A percentile compares a stretch with the other conserved stretches of the same genome.
These are phyloP conservation scores for Skeletonema grethae DNA, from an alignment of 108 stramenopile species.

Conservation along the genomic window DNA sequence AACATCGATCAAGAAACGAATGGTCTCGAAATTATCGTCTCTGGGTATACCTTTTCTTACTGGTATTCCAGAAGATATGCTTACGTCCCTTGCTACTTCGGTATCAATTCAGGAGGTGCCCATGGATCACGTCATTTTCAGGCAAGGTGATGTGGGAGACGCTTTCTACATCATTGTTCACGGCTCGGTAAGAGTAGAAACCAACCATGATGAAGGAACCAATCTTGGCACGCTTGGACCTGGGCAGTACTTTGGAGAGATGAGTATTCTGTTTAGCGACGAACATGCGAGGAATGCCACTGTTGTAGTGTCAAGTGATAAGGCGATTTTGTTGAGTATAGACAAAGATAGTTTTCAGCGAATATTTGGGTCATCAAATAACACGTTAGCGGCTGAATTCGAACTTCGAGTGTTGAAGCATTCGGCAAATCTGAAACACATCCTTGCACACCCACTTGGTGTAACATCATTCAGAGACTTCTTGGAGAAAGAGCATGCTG, in stretches of 20 bases:
- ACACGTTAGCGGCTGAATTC: slow-evolving; percentile 43
- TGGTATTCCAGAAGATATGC: slow-evolving; percentile 49
- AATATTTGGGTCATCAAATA: slow-evolving; percentile 34
- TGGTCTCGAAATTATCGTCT: slow-evolving; percentile 52
- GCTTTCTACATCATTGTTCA: slow-evolving; percentile 58
- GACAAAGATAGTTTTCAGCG: slow-evolving; percentile 53
- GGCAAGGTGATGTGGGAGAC: slow-evolving; percentile 54
- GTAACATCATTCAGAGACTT: slow-evolving; percentile 36
- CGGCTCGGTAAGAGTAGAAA: slow-evolving; percentile 48
- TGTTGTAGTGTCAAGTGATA: slow-evolving; percentile 38
- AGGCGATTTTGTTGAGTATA: slow-evolving; percentile 48
- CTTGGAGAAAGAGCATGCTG: slow-evolving; percentile 48
- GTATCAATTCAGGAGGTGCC: slow-evolving; percentile 48
- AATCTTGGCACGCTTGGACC: slow-evolving; percentile 79
- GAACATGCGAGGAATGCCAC: slow-evolving; percentile 41
- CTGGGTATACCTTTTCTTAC: slow-evolving; percentile 55
- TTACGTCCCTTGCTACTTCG: slow-evolving; percentile 28
- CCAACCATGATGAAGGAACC: slow-evolving; percentile 25
- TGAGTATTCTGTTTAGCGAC: slow-evolving; percentile 71
- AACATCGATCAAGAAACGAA: slow-evolving; percentile 50
- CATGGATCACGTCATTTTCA: slow-evolving; percentile 47
- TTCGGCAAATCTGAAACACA: slow-evolving; percentile 42
- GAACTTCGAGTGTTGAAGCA: slow-evolving; percentile 42
- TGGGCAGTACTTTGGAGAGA: slow-evolving; percentile 88
- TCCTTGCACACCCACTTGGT: slow-evolving; percentile 44